Evolutionary conservation across 2,329 filamentous ascomycete species (phyloP), one percentile per base, ranked within the genome.

Genomic region (Hymenotorrendiella dingleyae): DNA sequence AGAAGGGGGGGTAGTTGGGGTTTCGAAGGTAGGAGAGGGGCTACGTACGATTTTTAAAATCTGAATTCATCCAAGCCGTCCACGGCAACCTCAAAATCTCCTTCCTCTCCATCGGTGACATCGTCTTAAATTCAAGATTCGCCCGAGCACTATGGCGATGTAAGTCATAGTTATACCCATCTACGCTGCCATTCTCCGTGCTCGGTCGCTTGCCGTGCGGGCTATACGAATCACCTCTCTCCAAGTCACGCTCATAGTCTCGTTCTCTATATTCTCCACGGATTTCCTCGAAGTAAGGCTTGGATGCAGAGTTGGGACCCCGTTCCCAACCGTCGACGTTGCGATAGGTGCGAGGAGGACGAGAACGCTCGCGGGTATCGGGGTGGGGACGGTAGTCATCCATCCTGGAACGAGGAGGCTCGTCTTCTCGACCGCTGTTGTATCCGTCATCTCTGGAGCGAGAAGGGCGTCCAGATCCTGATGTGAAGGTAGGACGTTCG

Each of bases 11-110:
- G 42, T 41, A 11, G 39, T 48, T 32, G 19, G 33, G n/a, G n/a
- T n/a, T n/a, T n/a, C n/a, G n/a, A n/a, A n/a, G n/a, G n/a, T n/a
- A n/a, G n/a, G n/a, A n/a, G 10, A 9, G 19, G 21, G n/a, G 14
- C 3, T 3, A 45, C 54, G 55, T 49, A 56, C 51, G 49, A 54
- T 72, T 68, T 60, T 71, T 72, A 46, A 69, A 50, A 36, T 63
- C 53, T 6, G 66, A 68, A 53, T 70, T 65, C 68, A 71, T 71
- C 69, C 67, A 71, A 23, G 67, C 60, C 3, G 63, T 67, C 57
- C 66, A 62, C 2, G 68, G 69, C 17, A 71, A 56, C 26, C 68
- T 63, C 58, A 71, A 59, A 8, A 70, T 66, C 43, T 70, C 57
- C 4, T 58, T 61, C 54, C 64, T 66, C 50, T 71, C 66, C 40